These are phyloP conservation scores for Paecilomyces formosus DNA, from an alignment of 2,329 filamentous ascomycete species.

Conservation along the genomic window DNA sequence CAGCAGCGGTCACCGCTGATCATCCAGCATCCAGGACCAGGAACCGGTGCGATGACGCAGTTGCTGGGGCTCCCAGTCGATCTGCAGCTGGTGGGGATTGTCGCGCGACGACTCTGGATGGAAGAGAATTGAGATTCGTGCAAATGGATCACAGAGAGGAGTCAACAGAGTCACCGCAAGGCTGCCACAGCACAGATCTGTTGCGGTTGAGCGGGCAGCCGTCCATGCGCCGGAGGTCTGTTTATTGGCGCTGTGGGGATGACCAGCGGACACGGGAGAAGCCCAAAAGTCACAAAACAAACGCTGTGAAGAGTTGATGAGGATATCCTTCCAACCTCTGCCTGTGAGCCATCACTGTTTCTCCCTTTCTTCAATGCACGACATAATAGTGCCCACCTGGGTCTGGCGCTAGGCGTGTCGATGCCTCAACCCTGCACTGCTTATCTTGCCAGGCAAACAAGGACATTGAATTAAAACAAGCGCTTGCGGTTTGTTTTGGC, in stretches of 20 bases:
- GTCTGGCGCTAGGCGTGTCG: neutral
- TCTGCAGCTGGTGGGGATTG: neutral
- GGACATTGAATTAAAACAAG: neutral
- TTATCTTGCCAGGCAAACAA: neutral
- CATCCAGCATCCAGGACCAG: neutral
- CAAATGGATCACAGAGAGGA: neutral
- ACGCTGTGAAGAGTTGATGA: neutral
- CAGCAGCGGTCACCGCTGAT: neutral
- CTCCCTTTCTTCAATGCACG: neutral
- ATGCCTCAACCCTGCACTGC: neutral
- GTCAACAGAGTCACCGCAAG: neutral
- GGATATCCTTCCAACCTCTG: neutral
- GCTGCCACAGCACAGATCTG: neutral
- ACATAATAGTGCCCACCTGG: neutral
- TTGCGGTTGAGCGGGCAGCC: neutral
- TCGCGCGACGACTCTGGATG: neutral
- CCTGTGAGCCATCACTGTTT: neutral
- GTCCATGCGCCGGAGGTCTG: neutral
- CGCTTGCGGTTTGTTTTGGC: neutral
- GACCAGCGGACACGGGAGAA: neutral
- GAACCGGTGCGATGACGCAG: neutral
- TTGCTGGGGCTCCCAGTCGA: neutral
- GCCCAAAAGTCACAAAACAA: neutral
- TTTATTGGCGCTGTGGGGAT: neutral
- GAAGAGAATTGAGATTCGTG: neutral